Evolutionary conservation across 345 rosid genomes (phyloP), one percentile per base, ranked within the genome.

Genomic region (Erucastrum elatum): DNA sequence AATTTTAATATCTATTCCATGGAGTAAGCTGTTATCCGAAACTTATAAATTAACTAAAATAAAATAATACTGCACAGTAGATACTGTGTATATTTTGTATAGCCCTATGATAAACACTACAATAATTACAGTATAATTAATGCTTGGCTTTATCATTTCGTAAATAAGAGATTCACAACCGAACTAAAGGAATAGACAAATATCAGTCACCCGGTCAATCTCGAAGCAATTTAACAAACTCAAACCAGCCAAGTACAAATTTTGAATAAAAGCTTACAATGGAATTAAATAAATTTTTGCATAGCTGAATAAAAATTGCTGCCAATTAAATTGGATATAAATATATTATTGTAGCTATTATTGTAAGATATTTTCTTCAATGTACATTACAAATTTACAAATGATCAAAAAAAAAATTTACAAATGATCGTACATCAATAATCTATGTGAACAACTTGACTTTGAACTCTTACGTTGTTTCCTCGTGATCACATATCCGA

Each of bases 381-480:
- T 58, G 33, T 71, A 56, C 65, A 35, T 12, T 60, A 60, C 59
- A 21, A 21, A 21, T 21, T 21, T 21, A 21, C 21, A 21, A 21
- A 21, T 21, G 21, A 21, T 21, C 21, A 21, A 21, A 21, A 21
- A 21, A 21, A 21, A 21, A 21, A n/a, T n/a, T 12, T 60, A 60
- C 59, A 72, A 27, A 8, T 39, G 8, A 26, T 41, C 9, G 35
- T 60, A 60, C 8, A 60, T 37, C 37, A 13, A 62, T 30, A 10
- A 64, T 8, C 58, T 56, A 29, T 39, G 73, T 68, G n/a, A 62
- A 68, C 12, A 69, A 77, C 9, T 49, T 51, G 69, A 13, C 1
- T 49, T 70, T 51, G 64, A 21, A 70, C 56, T 61, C 60, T 41
- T 67, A 75, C 34, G 79, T 41, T 31, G 44, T 53, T 64, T 76